Evolutionary conservation across 805 yeast genomes (phyloP), one percentile per base, ranked within the genome.

Genomic region (Sugiyamaella valdiviana): DNA sequence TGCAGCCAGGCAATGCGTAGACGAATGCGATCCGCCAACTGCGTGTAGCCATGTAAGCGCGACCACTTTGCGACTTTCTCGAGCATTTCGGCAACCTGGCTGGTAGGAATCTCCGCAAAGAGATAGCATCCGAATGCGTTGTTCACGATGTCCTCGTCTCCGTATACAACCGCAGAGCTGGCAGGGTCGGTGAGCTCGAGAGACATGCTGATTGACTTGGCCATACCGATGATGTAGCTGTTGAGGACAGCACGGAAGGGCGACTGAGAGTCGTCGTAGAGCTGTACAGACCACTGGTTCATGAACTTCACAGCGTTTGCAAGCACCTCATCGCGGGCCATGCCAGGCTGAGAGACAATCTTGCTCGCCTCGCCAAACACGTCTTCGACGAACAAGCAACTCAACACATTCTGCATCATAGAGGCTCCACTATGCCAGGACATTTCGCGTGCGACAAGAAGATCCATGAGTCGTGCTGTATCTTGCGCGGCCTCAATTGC

Each of bases 391-490:
- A 82, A 83, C 17, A 85, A 68, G 59, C 90, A 84, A 53, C 95
- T 79, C 40, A 88, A 68, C 1, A 91, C 76, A 0, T 91, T 85
- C 19, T 82, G 85, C n/a, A 88, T 77, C 40, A 88, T 67, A 6
- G 90, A 77, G 50, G 83, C 76, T 50, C 87, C 87, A 48, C 78
- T 73, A 37, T 87, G 70, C 98, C 98, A 91, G 6, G 80, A 70
- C 64, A 82, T 74, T 35, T 81, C 69, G 29, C 77, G 65, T 38
- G 77, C 69, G 6, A 82, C 59, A 14, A 88, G 63, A 36, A 74
- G 68, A 57, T 79, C 82, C 53, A 78, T 68, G 5, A 84, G 65
- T 40, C 77, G 74, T 2, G 75, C 66, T 0, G 79, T 76, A 36
- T 71, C 70, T 24, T 64, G 67, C 10, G 70, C 60, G 2, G 69